phyloP scores from a whole-genome alignment of 306 rosid genomes.

The Vicia villosa region DNA sequence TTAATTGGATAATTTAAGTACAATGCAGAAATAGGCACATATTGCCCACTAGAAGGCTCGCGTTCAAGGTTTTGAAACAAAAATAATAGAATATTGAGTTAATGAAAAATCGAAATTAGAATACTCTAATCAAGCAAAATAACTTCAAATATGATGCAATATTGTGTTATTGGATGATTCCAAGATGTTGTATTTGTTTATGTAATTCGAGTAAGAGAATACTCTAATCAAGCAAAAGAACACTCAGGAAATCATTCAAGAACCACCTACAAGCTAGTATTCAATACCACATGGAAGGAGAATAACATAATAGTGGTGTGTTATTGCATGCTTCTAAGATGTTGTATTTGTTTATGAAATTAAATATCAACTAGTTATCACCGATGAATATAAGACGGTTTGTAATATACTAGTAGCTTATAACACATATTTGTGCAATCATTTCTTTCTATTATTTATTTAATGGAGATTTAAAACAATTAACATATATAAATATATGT shows the following conservation, averaged over 20 bases:
- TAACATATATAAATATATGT: not conserved
- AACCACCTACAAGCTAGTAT: conserved; percentile 7
- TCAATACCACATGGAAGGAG: not conserved
- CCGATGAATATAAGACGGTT: not conserved
- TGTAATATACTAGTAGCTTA: not conserved
- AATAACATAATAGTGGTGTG: not conserved
- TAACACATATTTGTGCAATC: conserved; percentile 1
- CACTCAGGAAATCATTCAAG: not conserved
- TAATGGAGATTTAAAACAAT: not conserved
- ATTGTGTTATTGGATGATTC: too few species aligned
- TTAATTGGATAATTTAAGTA: not conserved
- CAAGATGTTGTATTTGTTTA: too few species aligned
- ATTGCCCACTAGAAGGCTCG: not conserved
- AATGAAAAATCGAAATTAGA: not conserved
- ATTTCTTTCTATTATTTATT: not conserved
- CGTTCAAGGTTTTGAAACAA: not conserved
- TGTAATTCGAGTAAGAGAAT: too few species aligned
- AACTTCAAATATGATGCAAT: not conserved
- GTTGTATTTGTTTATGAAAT: conserved; percentile 7
- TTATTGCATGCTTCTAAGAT: not conserved
- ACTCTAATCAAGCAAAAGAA: not conserved
- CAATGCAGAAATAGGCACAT: not conserved
- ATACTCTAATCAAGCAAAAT: not conserved
- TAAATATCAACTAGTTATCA: not conserved
- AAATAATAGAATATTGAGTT: conserved; percentile 21